These are phyloP conservation scores for Paramecium primaurelia DNA, from an alignment of 73 alveolate genomes.

Conservation along the genomic window DNA sequence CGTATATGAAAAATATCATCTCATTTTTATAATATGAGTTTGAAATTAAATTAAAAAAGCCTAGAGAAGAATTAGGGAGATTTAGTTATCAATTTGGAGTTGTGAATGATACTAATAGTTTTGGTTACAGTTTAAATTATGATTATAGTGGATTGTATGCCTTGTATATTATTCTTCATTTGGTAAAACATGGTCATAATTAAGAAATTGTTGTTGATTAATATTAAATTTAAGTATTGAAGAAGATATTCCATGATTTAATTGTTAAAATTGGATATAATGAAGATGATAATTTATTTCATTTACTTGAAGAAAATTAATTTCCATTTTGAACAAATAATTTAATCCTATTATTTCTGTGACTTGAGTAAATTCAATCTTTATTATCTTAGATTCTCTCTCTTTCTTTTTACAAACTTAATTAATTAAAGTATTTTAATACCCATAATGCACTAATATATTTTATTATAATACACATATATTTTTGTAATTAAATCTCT, in stretches of 20 bases:
- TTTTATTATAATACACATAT: no score
- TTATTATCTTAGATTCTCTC: background rate
- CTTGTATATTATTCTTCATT: background rate
- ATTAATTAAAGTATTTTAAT: no score
- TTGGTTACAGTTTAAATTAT: constrained; percentile 3
- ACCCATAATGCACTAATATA: no score
- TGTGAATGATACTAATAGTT: background rate
- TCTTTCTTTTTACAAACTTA: background rate
- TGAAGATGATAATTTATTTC: constrained; percentile 44
- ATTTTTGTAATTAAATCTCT: no score
- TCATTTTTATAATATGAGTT: background rate
- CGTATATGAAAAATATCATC: constrained; percentile 31
- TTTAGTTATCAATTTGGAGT: background rate
- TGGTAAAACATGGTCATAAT: constrained; percentile 12
- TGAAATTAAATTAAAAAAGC: background rate
- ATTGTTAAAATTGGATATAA: background rate
- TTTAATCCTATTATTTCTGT: background rate
- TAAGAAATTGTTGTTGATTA: background rate
- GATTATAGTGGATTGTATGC: constrained; percentile 31
- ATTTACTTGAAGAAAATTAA: background rate
- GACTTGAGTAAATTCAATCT: background rate
- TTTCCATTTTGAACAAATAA: background rate
- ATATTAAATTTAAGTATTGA: background rate
- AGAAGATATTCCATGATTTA: background rate
- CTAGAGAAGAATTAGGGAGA: constrained; percentile 34